phyloP scores from a whole-genome alignment of 1,139 yeast species.

The Kodamaea sp. region DNA sequence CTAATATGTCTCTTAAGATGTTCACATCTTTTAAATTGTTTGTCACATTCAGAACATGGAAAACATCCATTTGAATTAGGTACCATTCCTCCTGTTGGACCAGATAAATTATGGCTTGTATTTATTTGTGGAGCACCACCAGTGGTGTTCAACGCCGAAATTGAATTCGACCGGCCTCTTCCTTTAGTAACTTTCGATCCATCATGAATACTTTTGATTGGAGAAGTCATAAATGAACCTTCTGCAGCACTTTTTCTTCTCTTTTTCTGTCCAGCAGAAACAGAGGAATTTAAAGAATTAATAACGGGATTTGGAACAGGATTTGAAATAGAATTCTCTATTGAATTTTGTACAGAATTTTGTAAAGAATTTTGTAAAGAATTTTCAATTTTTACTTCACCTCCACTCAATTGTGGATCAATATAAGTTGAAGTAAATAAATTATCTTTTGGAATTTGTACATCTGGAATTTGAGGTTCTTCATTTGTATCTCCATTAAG shows the following conservation, averaged over 20 bases:
- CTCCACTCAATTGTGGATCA: too few relatives aligned
- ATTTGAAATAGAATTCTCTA: too few relatives aligned
- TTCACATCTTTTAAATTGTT: conserved; percentile 47
- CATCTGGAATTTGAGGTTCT: too few relatives aligned
- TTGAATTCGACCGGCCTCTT: conserved; percentile 8
- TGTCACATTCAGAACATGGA: conserved; percentile 45
- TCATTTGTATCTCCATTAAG: conserved; percentile 21
- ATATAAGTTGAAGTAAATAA: too few relatives aligned
- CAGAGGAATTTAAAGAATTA: background rate
- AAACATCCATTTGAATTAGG: conserved; percentile 24
- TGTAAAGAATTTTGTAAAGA: too few relatives aligned
- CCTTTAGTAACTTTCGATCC: conserved; percentile 5
- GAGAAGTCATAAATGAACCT: conserved; percentile 2
- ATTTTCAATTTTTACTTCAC: too few relatives aligned
- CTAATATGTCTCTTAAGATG: conserved; percentile 48
- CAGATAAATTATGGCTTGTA: background rate
- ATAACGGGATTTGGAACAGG: too few relatives aligned
- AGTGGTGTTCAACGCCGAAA: conserved; percentile 1
- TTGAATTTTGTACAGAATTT: too few relatives aligned
- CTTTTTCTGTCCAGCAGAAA: conserved; percentile 14
- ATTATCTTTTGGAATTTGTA: too few relatives aligned
- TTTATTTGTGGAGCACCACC: conserved; percentile 2
- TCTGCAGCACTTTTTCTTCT: conserved; percentile 12
- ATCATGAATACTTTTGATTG: background rate
- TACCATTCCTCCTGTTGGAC: conserved; percentile 3